These are phyloP conservation scores for Eutrema heterophyllum DNA, from an alignment of 345 rosid genomes.

Conservation along the genomic window DNA sequence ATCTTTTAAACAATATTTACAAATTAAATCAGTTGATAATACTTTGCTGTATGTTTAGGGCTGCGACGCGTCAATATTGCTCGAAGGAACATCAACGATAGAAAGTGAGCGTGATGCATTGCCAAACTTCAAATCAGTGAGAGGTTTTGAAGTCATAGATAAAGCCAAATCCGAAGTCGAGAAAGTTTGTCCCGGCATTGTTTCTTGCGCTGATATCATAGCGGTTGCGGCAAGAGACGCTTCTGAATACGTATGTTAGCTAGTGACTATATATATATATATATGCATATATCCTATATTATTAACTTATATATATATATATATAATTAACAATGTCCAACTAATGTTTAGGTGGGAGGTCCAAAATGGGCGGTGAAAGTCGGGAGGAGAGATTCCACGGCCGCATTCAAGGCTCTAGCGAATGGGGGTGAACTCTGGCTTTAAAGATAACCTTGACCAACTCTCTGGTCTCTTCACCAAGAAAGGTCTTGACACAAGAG, in stretches of 20 bases:
- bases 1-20: neutral
- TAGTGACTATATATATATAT: neutral
- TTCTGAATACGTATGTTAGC: constrained; percentile 38
- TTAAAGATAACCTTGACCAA: neutral
- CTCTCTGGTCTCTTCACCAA: constrained; percentile 14
- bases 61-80: constrained; percentile 45
- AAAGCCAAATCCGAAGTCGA: constrained; percentile 36
- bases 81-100: constrained; percentile 21
- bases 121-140: constrained; percentile 15
- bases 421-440: constrained; percentile 14
- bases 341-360: constrained; percentile 37
- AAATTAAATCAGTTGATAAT: too few relatives aligned
- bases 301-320: neutral
- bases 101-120: constrained; percentile 17
- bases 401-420: constrained; percentile 25
- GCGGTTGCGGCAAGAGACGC: constrained; percentile 41
- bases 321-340: neutral
- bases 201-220: constrained; percentile 42
- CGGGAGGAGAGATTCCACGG: constrained; percentile 41
- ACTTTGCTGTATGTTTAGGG: constrained; percentile 20
- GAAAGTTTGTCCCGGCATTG: constrained; percentile 34
- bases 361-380: constrained; percentile 39
- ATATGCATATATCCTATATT: neutral
- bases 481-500: constrained; percentile 35
- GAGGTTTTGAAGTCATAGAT: constrained; percentile 40